Base-by-base conservation (phyloP, 2,329 filamentous ascomycete genomes). In the Cytospora leucostoma region DNA sequence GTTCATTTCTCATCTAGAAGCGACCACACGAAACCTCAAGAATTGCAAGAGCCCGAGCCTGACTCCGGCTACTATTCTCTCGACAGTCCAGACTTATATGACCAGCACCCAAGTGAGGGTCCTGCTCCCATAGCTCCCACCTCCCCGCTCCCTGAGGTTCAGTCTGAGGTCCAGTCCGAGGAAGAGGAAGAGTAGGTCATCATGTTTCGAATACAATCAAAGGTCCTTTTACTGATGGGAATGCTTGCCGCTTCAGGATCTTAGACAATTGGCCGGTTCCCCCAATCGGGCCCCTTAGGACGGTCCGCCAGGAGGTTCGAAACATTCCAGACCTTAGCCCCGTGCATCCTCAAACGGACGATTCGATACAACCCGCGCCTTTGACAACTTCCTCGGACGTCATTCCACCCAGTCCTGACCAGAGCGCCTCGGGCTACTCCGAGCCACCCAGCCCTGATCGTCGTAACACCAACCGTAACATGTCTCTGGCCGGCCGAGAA, bases 11-110 rank as follows among this genome's bases (percentile, higher is more conserved):
- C 80, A 32, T 76, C 78, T 34, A 74, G 73, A 63, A 73, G 77
- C 66, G 73, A 74, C 66, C 69, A 76, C 51, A 70, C 73, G 62
- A 70, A 74, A 75, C 44, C 74, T 70, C 56, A 72, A 59, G 77
- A 79, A 64, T 74, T 82, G 27, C 76, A 78, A 50, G 77, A 78
- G 66, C n/a, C n/a, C n/a, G 59, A 55, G 59, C 81, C 83, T n/a
- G 81, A 82, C 70, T 78, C 79, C n/a, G 79, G 84, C 65, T 80
- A 82, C 37, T 82, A 75, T 68, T 82, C 84, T 15, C 72, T 86
- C 61, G 84, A 88, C 72, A 87, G 84, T 71, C 85, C 84, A 65
- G 87, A 84, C 37, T 75, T 88, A 56, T 87, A 88, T 80, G 83
- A 86, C 40, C 35, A 54, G 40, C 47, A 38, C 32, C 59, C 51